A percentile compares a stretch with the other conserved stretches of the same genome.
phyloP scores from a whole-genome alignment of 495 filamentous ascomycete genomes.

The Cairneyella variabilis region DNA sequence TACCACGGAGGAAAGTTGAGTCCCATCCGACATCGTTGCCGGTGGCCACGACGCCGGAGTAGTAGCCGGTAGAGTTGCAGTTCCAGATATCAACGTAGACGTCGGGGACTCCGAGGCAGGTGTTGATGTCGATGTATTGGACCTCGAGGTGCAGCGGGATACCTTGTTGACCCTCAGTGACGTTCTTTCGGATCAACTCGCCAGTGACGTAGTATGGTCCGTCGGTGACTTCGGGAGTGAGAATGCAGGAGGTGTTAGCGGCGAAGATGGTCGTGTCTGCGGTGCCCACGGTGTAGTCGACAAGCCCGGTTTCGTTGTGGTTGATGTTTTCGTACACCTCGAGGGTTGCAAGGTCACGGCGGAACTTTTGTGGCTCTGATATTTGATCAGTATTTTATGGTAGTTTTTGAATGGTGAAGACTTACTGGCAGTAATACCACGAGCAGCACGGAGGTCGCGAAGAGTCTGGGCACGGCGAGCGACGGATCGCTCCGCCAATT shows the following conservation, averaged over 20 bases:
- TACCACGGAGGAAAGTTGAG: conserved; percentile 46
- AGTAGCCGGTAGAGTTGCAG: conserved; percentile 52
- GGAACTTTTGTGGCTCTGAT: conserved; percentile 25
- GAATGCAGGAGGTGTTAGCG: conserved; percentile 45
- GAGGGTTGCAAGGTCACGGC: conserved; percentile 39
- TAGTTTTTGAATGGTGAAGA: not conserved
- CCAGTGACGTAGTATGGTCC: conserved; percentile 55
- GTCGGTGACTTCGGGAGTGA: conserved; percentile 46
- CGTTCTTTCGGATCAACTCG: conserved; percentile 48
- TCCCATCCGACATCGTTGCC: conserved; percentile 37
- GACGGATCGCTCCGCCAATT: conserved; percentile 30
- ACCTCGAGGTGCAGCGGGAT: conserved; percentile 49
- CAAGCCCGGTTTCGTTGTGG: conserved; percentile 42
- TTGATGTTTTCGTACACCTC: conserved; percentile 33
- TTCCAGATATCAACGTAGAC: conserved; percentile 54
- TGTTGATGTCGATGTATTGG: conserved; percentile 51
- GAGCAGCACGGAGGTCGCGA: conserved; percentile 42
- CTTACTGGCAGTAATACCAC: conserved; percentile 44
- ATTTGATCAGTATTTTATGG: not conserved
- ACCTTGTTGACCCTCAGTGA: conserved; percentile 44
- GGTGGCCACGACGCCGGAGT: conserved; percentile 36
- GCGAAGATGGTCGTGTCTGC: conserved; percentile 47
- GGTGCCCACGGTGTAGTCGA: conserved; percentile 39
- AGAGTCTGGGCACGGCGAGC: conserved; percentile 34
- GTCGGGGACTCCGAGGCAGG: conserved; percentile 45